Base-by-base conservation (phyloP, 2,329 filamentous ascomycete genomes). In the Plenodomus tracheiphilus region DNA sequence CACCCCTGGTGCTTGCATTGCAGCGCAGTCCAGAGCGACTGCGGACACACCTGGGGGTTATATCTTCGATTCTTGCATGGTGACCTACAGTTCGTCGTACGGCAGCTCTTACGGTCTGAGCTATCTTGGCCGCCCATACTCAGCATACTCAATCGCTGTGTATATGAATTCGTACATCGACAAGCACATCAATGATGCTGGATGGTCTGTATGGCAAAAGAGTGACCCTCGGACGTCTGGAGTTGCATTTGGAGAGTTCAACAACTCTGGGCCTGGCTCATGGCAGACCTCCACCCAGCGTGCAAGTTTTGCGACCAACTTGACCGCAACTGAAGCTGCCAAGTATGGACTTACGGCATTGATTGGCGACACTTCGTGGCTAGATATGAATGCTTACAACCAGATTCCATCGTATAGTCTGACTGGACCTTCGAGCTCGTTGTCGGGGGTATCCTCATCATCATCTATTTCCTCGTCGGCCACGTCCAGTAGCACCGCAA, bases 51-150 rank as follows among this genome's bases (percentile, higher is more conserved):
- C 65, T 15, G 76, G 74, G 3, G 79, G 75, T 48, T 81, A 81
- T 56, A 77, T 83, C 17, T 77, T 83, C 59, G 79, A 81, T 67
- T 75, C 76, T 28, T 77, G 72, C 43, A 72, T 67, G 34, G 66
- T 83, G 32, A 69, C 69, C 34, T 72, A 51, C n/a, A 74, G 71
- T 9, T 69, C 74, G n/a, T 64, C 65, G 8, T 62, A 64, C 25
- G 59, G 59, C 13, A 51, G 39, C 19, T 46, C 47, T 0, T 55
- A 49, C 16, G 71, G 69, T 2, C 54, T 68, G 2, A 66, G 52
- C 13, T 80, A 75, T 45, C 72, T 82, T 15, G 79, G 80, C 2
- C 72, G 79, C 1, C 79, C 79, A 18, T 81, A 62, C 46, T 61
- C 55, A 6, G 39, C 62, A 16, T 70, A 62, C 43, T 66, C 68